Base-by-base conservation (phyloP, 2,329 filamentous ascomycete species). In the Monilinia laxa region DNA sequence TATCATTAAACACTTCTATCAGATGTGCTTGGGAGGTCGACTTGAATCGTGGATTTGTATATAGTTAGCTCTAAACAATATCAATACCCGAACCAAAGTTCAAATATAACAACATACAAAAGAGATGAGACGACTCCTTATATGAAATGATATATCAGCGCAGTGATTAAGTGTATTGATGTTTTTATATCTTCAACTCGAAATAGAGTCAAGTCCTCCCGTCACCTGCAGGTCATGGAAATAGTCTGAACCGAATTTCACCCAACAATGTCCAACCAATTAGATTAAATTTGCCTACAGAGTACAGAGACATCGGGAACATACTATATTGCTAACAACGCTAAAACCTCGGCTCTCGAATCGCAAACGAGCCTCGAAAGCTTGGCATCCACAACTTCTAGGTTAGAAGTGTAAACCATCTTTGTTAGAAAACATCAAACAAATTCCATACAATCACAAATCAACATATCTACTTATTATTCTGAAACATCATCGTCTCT, bases 1-100 rank as follows among this genome's bases (percentile, higher is more conserved):
- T 51, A 25, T 14, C n/a, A 10, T 51, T 51, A 20, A 45, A 23
- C 28, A 38, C 28, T 25, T 51, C 28, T 25, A 60, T 49, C 25
- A 59, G 28, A n/a, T 16, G 18, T 23, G 28, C 23, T 31, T 11
- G 28, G 25, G 25, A 28, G 9, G 45, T 40, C 45, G 51, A 18
- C 58, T n/a, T 45, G 35, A 51, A 16, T 25, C 28, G n/a, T 62
- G 35, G n/a, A 62, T 23, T 51, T 51, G 31, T 25, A 51, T 38
- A 62, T 58, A 58, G 55, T 40, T 59, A 59, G 42, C 23, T 52
- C 6, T 25, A 62, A n/a, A 62, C 31, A 51, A 62, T 51, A 51
- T 38, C 31, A 62, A 52, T 51, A 40, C 45, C 58, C 47, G 31
- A 62, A 51, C 18, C n/a, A 7, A 51, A 38, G n/a, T 62, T 62